phyloP scores from a whole-genome alignment of 306 rosid genomes.

The Lotus japonicus region DNA sequence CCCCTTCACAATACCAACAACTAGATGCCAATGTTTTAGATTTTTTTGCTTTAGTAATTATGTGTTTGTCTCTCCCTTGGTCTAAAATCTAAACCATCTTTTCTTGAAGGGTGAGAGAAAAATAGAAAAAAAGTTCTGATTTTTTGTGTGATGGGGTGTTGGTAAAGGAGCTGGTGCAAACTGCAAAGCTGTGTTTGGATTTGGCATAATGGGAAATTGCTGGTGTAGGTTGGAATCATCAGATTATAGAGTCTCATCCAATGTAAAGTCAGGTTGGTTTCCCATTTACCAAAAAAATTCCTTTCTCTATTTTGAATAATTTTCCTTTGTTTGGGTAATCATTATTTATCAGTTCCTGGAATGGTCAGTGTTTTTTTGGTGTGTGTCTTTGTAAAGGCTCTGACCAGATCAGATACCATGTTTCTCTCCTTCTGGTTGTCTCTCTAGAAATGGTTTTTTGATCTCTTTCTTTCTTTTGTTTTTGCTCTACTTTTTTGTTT shows the following conservation, averaged over 20 bases:
- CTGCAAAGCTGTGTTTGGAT: slow-evolving; percentile 21
- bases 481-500: neutral
- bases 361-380: neutral
- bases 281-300: neutral
- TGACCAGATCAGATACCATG: neutral
- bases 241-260: slow-evolving; percentile 75
- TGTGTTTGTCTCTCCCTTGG: neutral
- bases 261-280: slow-evolving; percentile 81
- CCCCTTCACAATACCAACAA: neutral
- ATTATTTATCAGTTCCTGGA: neutral
- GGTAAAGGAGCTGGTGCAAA: slow-evolving; percentile 27
- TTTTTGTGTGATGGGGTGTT: slow-evolving; percentile 37
- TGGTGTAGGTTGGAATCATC: slow-evolving; percentile 59
- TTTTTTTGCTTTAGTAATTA: neutral
- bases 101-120: slow-evolving; percentile 2
- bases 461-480: neutral
- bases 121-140: neutral
- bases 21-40: neutral
- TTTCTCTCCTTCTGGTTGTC: slow-evolving; percentile 10
- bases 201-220: slow-evolving; percentile 79
- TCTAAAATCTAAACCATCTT: slow-evolving; percentile 11
- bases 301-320: slow-evolving; percentile 1
- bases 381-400: neutral
- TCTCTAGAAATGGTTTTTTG: neutral
- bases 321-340: neutral